Conservation (phyloP, 306 rosid genomes). For the Pyrus communis region DNA sequence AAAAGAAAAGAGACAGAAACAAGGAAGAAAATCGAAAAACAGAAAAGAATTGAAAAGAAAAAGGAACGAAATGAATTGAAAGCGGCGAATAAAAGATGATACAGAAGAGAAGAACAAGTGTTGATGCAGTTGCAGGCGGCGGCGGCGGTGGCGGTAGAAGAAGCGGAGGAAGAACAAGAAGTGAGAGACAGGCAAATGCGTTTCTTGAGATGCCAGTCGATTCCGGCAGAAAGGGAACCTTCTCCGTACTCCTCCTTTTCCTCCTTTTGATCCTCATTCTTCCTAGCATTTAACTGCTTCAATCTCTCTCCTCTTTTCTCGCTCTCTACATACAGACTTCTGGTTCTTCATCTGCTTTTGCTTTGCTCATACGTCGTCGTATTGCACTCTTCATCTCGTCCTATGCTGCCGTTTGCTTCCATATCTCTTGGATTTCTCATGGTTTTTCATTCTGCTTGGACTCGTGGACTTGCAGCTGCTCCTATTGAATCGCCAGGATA, state of each 20-base stretch:
- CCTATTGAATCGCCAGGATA: slow-evolving; percentile 20
- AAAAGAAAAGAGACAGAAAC: slow-evolving; percentile 12
- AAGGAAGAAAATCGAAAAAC: slow-evolving; percentile 8
- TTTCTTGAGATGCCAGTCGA: slow-evolving; percentile 62
- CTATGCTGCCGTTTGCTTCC: neutral
- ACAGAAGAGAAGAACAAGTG: slow-evolving; percentile 13
- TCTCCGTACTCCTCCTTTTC: slow-evolving; percentile 64
- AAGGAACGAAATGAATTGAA: slow-evolving; percentile 16
- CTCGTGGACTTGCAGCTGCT: neutral
- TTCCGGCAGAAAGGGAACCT: slow-evolving; percentile 69
- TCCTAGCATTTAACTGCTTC: slow-evolving; percentile 39
- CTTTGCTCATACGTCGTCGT: neutral
- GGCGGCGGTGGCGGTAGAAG: neutral
- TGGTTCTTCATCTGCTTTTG: neutral
- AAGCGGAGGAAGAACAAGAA: slow-evolving; percentile 3
- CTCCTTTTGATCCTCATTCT: slow-evolving; percentile 69
- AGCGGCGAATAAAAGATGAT: neutral
- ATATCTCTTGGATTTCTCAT: neutral
- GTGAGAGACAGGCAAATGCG: slow-evolving; percentile 30
- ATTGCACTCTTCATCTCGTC: neutral
- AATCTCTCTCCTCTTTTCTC: neutral
- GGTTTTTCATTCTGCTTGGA: slow-evolving; percentile 12
- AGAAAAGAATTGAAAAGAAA: neutral
- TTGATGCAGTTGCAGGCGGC: neutral
- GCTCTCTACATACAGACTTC: slow-evolving; percentile 12